phyloP scores from a whole-genome alignment of 2,329 filamentous ascomycete genomes.

The Tolypocladium amazonense region DNA sequence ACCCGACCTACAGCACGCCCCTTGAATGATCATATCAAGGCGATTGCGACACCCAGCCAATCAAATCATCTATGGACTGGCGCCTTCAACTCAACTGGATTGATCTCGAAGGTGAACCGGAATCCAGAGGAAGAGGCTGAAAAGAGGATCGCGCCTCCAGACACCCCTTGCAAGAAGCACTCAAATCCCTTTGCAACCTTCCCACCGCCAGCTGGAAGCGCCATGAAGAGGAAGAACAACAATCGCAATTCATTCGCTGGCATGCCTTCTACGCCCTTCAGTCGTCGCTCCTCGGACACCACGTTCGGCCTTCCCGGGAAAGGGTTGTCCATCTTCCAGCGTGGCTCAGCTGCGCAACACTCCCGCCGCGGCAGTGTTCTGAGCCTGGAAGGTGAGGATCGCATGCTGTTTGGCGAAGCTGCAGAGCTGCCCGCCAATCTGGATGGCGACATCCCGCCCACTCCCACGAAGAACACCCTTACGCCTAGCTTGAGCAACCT shows the following conservation, averaged over 20 bases:
- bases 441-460: conserved; percentile 69
- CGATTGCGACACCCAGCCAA: conserved; percentile 34
- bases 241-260: conserved; percentile 59
- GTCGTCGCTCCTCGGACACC: conserved; percentile 37
- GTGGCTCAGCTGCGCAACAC: conserved; percentile 33
- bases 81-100: conserved; percentile 86
- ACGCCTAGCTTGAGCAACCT: conserved; percentile 29
- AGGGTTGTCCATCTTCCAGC: conserved; percentile 57
- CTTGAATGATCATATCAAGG: conserved; percentile 16
- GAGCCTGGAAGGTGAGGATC: conserved; percentile 71
- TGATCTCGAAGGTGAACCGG: conserved; percentile 90
- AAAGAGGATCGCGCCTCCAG: conserved; percentile 65
- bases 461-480: conserved; percentile 68
- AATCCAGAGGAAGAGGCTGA: conserved; percentile 57
- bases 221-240: conserved; percentile 52
- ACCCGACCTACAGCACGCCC: conserved; percentile 21
- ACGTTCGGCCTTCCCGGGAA: conserved; percentile 46
- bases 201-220: conserved; percentile 47
- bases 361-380: conserved; percentile 58
- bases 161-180: conserved; percentile 92
- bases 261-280: conserved; percentile 73
- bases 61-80: conserved; percentile 57
- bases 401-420: conserved; percentile 30
- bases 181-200: conserved; percentile 57
- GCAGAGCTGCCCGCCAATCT: conserved; percentile 14